A percentile compares a stretch with the other conserved stretches of the same genome.
Conservation (phyloP, 225 moss, liverwort and hornwort genomes). For the Bryoerythrophyllum caledonicum region DNA sequence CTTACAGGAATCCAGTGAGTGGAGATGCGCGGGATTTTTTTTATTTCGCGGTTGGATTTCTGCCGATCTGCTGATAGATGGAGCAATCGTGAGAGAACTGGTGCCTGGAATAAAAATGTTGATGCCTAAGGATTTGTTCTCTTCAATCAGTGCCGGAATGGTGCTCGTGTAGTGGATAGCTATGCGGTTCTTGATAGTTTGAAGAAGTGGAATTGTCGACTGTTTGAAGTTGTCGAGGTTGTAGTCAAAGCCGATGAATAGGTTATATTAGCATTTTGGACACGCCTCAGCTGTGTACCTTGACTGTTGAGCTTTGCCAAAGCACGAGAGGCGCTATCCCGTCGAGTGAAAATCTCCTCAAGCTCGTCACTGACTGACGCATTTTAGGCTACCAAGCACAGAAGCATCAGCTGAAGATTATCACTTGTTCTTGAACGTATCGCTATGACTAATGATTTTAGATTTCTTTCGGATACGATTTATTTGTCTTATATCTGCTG, state of each 20-base stretch:
- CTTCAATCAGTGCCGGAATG: neutral
- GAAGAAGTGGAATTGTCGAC: slow-evolving; percentile 14
- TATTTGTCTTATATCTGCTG: too few relatives aligned
- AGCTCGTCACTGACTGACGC: too few relatives aligned
- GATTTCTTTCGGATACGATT: too few relatives aligned
- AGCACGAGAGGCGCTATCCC: too few relatives aligned
- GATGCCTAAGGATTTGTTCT: neutral
- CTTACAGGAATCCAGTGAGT: neutral
- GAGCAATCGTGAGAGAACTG: slow-evolving; percentile 4
- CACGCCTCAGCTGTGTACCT: too few relatives aligned
- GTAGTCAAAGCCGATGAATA: neutral
- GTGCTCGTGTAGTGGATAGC: slow-evolving; percentile 3
- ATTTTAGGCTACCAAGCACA: too few relatives aligned
- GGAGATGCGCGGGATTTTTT: slow-evolving; percentile 6
- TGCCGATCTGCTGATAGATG: slow-evolving; percentile 28
- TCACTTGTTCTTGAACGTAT: too few relatives aligned
- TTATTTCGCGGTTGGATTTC: neutral
- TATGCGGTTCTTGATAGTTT: neutral
- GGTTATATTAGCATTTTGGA: too few relatives aligned
- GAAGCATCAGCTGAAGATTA: too few relatives aligned
- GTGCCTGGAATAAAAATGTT: neutral
- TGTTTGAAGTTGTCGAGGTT: neutral
- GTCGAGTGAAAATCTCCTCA: too few relatives aligned
- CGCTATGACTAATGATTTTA: too few relatives aligned
- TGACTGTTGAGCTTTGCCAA: too few relatives aligned